These are phyloP conservation scores for Colletotrichum sp. DNA, from an alignment of 2,329 filamentous ascomycete species.

Conservation along the genomic window DNA sequence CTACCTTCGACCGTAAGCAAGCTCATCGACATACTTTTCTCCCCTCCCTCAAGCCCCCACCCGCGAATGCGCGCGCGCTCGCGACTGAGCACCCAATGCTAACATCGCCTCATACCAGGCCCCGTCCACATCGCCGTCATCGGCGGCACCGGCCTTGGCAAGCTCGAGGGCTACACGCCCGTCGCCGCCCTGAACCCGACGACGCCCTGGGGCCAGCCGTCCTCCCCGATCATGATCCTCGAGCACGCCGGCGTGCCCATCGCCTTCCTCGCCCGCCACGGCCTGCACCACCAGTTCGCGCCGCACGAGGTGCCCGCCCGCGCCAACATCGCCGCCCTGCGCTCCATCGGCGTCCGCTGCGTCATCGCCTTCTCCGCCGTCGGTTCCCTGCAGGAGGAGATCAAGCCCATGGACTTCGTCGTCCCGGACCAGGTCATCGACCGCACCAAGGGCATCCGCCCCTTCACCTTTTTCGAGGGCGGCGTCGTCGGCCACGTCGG, in stretches of 20 bases:
- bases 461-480: constrained; percentile 94
- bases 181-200: constrained; percentile 77
- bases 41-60: neutral
- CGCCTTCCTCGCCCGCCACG: constrained; percentile 94
- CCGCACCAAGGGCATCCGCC: constrained; percentile 91
- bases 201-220: constrained; percentile 89
- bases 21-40: neutral
- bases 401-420: constrained; percentile 96
- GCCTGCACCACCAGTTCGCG: constrained; percentile 83
- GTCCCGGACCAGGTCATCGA: constrained; percentile 97
- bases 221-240: constrained; percentile 81
- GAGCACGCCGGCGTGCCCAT: constrained; percentile 83
- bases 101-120: constrained; percentile 42
- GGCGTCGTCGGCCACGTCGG: constrained; percentile 93
- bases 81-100: neutral
- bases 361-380: constrained; percentile 96
- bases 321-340: constrained; percentile 97
- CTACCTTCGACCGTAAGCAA: constrained; percentile 61
- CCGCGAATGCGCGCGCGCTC: neutral
- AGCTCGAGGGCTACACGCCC: constrained; percentile 85
- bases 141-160: constrained; percentile 89
- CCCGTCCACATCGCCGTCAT: constrained; percentile 87
- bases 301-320: constrained; percentile 94
- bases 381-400: constrained; percentile 88
- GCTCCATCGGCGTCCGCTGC: constrained; percentile 85